Evolutionary conservation across 129 eudicot genomes (phyloP).

Genomic region (sunflower (Helianthus annuus)): HanXRQr2.0-SUNRISE NC_035437.2:104724466-104724965

Average conservation of each 20-base stretch:
- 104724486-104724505: too few relatives aligned
- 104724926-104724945: too few relatives aligned
- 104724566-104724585: too few relatives aligned
- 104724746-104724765: constrained; percentile 85
- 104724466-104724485: too few relatives aligned
- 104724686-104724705: constrained; percentile 83
- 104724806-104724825: constrained; percentile 90
- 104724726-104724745: constrained; percentile 87
- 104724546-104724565: too few relatives aligned
- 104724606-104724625: constrained; percentile 4
- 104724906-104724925: too few relatives aligned
- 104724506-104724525: too few relatives aligned
- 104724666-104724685: constrained; percentile 82
- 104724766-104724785: constrained; percentile 88
- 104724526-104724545: too few relatives aligned
- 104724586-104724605: not conserved
- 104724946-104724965: too few relatives aligned
- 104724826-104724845: constrained; percentile 45
- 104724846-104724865: not conserved
- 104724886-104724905: too few relatives aligned
- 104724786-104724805: constrained; percentile 61
- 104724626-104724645: not conserved
- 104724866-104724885: too few relatives aligned
- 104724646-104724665: constrained; percentile 29
- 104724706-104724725: constrained; percentile 77